A percentile compares a stretch with the other conserved stretches of the same genome.
These are phyloP conservation scores for Trichoderma erinaceum DNA, from an alignment of 495 filamentous ascomycete genomes.

Conservation along the genomic window DNA sequence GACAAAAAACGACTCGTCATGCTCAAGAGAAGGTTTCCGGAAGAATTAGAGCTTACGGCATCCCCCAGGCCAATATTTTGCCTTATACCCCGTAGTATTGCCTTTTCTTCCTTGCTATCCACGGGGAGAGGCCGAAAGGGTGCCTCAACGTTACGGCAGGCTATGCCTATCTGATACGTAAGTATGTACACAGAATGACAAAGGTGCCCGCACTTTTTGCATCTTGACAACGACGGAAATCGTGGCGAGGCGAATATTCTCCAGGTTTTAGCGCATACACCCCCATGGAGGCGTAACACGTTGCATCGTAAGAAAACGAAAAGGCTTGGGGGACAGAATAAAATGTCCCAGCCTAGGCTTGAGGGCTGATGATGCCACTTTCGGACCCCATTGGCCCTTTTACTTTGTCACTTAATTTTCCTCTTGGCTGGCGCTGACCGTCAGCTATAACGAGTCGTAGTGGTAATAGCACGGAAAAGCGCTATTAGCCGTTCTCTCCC, in stretches of 20 bases:
- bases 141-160: too few relatives aligned
- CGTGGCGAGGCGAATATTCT: neutral
- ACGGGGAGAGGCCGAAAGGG: too few relatives aligned
- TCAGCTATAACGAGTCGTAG: neutral
- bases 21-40: conserved; percentile 3
- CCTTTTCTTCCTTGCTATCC: neutral
- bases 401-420: neutral
- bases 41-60: neutral
- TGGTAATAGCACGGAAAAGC: too few relatives aligned
- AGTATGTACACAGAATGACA: too few relatives aligned
- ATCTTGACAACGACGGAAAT: too few relatives aligned
- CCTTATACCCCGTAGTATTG: neutral
- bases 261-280: neutral
- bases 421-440: neutral
- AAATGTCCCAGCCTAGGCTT: neutral
- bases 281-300: conserved; percentile 13
- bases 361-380: conserved; percentile 7
- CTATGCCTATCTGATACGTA: too few relatives aligned
- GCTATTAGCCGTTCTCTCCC: neutral
- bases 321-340: neutral
- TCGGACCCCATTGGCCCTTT: neutral
- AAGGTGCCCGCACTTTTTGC: too few relatives aligned
- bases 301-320: conserved; percentile 3
- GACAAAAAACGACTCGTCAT: neutral
- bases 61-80: neutral